Evolutionary conservation across 1,284 basidiomycete genomes (phyloP).

Genomic region (Ganoderma boninense): DNA sequence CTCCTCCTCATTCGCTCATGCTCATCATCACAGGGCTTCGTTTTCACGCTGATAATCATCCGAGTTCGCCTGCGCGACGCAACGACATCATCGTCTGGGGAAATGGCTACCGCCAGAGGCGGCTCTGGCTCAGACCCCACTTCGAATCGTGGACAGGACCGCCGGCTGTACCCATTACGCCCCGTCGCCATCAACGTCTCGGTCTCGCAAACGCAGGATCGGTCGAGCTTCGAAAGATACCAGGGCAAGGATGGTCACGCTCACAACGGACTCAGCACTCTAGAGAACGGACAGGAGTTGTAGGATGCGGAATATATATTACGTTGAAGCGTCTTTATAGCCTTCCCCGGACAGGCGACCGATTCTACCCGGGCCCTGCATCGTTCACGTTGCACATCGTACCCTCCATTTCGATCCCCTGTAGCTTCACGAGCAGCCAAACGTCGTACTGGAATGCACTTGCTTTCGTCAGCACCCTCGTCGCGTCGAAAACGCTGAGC

Average conservation of each 20-base stretch:
- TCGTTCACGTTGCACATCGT: no score
- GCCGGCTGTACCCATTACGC: slow-evolving; percentile 17
- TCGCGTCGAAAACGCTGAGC: neutral
- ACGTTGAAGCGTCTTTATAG: no score
- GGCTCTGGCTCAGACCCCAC: neutral
- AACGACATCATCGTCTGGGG: slow-evolving; percentile 6
- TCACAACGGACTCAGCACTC: no score
- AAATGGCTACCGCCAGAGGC: no score
- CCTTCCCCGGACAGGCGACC: no score
- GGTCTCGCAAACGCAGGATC: slow-evolving; percentile 25
- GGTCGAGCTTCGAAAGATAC: slow-evolving; percentile 26
- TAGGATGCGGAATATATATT: no score
- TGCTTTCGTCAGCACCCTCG: neutral
- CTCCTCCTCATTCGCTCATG: no score
- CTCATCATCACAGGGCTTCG: slow-evolving; percentile 14
- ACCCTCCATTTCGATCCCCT: no score
- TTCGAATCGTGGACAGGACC: neutral
- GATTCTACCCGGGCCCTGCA: no score
- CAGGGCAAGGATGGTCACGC: slow-evolving; percentile 20
- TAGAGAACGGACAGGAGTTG: no score
- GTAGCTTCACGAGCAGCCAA: no score
- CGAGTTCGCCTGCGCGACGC: slow-evolving; percentile 28
- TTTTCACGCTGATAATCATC: slow-evolving; percentile 33
- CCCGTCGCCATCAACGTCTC: slow-evolving; percentile 30
- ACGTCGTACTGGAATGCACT: neutral